A percentile compares a stretch with the other conserved stretches of the same genome.
phyloP scores from a whole-genome alignment of 495 filamentous ascomycete genomes.

The Neurospora sp. region DNA sequence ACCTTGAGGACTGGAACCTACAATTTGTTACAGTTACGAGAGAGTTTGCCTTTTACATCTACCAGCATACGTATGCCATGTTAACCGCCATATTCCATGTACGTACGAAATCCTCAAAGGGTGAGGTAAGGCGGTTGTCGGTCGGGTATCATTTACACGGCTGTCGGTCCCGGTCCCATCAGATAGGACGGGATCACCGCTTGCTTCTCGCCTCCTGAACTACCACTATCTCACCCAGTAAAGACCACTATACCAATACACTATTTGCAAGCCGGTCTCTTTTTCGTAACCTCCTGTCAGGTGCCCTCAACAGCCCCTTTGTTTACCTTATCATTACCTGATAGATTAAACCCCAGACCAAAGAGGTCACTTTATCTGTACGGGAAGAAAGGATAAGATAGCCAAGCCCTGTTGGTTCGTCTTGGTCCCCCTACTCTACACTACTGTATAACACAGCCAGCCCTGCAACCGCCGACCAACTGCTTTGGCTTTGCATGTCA shows the following conservation, averaged over 20 bases:
- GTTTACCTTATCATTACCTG: background rate
- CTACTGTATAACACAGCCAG: background rate
- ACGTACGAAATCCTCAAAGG: too few species aligned
- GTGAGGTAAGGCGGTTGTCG: background rate
- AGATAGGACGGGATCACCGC: background rate
- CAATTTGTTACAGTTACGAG: background rate
- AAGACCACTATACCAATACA: too few species aligned
- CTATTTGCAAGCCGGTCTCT: too few species aligned
- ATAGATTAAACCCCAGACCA: background rate
- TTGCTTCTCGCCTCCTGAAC: background rate
- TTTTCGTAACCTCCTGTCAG: background rate
- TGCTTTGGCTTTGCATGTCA: background rate
- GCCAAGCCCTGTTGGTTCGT: background rate
- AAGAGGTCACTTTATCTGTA: background rate
- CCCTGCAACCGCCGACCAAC: background rate
- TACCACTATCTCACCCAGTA: too few species aligned
- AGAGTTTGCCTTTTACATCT: background rate
- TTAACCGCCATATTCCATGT: too few species aligned
- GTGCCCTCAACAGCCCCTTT: background rate
- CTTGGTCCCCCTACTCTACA: too few species aligned
- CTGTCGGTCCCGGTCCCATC: background rate
- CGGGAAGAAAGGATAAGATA: background rate
- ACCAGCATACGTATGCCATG: background rate
- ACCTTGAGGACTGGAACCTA: background rate
- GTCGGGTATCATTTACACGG: background rate